Base-by-base conservation (phyloP, 2,329 filamentous ascomycete species). In the Paecilomyces sp. region DNA sequence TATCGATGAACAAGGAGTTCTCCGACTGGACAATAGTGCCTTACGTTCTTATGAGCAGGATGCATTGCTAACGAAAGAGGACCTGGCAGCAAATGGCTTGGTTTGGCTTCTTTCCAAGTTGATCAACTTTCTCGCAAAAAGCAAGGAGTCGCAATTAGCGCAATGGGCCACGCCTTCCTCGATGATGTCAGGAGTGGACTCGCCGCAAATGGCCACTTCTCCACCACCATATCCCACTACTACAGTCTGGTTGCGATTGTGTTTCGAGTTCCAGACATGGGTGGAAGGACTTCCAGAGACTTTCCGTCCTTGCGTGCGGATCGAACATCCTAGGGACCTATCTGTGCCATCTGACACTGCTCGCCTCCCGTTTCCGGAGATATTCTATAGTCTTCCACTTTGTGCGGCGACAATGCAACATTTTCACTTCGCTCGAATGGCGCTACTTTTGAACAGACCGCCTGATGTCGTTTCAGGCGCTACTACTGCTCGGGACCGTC, bases 361-460 rank as follows among this genome's bases (percentile, higher is more conserved):
- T 25, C 61, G 61, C 57, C 68, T 69, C 54, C 76, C 75, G 62
- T 85, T 80, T 69, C 80, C 72, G 0, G 82, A 86, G 64, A 78
- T 85, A 7, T 87, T 85, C 79, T 87, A 85, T 67, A 80, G 81
- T 57, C 77, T 84, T 0, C 80, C 85, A 0, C 82, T 86, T 70
- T 88, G 84, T 68, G 85, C 83, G 0, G 82, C 83, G 3, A 82
- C 85, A 0, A 86, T 88, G 80, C 85, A 87, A 65, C 81, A 80
- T 61, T 88, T 86, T 63, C 83, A 88, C 65, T 87, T 88, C 75
- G 84, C 83, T 0, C 80, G 83, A 52, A 84, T 88, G 11, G 78
- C 87, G 3, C 69, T 88, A 0, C 77, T 86, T 12, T 79, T 86
- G 63, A 87, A 88, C 65, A 81, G 83, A 60, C 83, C 83, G 0